Evolutionary conservation across 805 yeast genomes (phyloP).

Genomic region (Starmerella potacharoeniae): DNA sequence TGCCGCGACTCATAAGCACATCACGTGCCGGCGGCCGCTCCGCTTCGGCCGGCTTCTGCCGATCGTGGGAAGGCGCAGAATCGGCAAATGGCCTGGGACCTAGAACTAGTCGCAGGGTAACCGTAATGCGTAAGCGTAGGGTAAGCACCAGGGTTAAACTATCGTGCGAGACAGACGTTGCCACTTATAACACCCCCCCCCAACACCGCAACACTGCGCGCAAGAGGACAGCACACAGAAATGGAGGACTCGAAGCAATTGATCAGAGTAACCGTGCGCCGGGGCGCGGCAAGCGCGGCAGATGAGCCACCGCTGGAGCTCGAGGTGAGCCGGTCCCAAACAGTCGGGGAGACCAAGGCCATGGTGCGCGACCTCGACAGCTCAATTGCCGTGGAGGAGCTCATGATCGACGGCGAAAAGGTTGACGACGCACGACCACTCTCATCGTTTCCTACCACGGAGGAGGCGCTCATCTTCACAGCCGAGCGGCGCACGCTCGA

Average conservation of each 20-base stretch:
- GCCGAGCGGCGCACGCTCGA: constrained; percentile 25
- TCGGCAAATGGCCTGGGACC: constrained; percentile 1
- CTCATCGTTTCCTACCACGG: constrained; percentile 24
- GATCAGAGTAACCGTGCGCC: constrained; percentile 22
- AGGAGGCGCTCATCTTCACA: constrained; percentile 24
- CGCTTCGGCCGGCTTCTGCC: background rate
- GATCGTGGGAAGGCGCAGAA: background rate
- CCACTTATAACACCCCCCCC: background rate
- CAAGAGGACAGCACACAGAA: background rate
- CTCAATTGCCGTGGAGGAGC: constrained; percentile 24
- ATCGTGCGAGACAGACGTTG: background rate
- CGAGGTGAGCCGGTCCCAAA: constrained; percentile 24
- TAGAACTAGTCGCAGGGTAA: background rate
- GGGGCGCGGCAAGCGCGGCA: constrained; percentile 13
- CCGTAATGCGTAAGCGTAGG: constrained; percentile 6
- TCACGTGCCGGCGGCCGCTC: background rate
- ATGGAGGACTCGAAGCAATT: constrained; percentile 15
- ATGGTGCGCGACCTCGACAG: constrained; percentile 25
- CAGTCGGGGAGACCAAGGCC: constrained; percentile 28
- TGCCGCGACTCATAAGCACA: too few relatives aligned
- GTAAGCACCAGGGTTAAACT: constrained; percentile 7
- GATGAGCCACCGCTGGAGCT: constrained; percentile 20
- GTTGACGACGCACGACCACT: constrained; percentile 28
- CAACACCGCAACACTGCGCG: background rate
- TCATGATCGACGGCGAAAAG: constrained; percentile 23